A percentile compares a stretch with the other conserved stretches of the same genome.
These are phyloP conservation scores for Ogataea pilisensis DNA, from an alignment of 805 yeast species.

Conservation along the genomic window DNA sequence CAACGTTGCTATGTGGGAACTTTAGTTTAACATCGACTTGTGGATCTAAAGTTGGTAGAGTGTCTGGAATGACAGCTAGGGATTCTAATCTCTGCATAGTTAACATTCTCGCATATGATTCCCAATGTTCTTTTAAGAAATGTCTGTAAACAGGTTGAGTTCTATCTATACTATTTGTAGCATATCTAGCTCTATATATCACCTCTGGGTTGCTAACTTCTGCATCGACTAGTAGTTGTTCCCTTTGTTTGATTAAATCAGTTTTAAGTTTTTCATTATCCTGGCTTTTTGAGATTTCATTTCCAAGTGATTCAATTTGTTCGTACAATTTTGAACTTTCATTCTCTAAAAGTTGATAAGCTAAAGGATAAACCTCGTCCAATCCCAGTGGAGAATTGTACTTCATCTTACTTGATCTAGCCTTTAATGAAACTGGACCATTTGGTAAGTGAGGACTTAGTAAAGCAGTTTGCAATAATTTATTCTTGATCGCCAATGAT, in stretches of 20 bases:
- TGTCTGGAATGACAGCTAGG: conserved; percentile 84
- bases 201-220: conserved; percentile 85
- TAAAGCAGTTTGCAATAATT: conserved; percentile 25
- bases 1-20: conserved; percentile 67
- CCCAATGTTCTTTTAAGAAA: conserved; percentile 69
- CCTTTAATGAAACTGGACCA: conserved; percentile 54
- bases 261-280: conserved; percentile 19
- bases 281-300: conserved; percentile 21
- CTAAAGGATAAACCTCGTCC: conserved; percentile 66
- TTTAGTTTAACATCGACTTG: conserved; percentile 67
- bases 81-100: conserved; percentile 91
- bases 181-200: conserved; percentile 54
- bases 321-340: conserved; percentile 41
- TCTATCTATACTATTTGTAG: conserved; percentile 53
- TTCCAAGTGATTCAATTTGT: conserved; percentile 34
- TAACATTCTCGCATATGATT: conserved; percentile 61
- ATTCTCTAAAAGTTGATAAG: conserved; percentile 53
- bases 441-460: conserved; percentile 30
- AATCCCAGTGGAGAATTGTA: conserved; percentile 69
- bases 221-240: conserved; percentile 47
- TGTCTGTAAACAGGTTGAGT: conserved; percentile 77
- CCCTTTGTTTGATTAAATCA: conserved; percentile 19
- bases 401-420: conserved; percentile 38
- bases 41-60: conserved; percentile 85
- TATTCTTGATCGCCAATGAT: conserved; percentile 27